Conservation (phyloP, 176 grass and related monocot species). For the Carex cristatella region DNA sequence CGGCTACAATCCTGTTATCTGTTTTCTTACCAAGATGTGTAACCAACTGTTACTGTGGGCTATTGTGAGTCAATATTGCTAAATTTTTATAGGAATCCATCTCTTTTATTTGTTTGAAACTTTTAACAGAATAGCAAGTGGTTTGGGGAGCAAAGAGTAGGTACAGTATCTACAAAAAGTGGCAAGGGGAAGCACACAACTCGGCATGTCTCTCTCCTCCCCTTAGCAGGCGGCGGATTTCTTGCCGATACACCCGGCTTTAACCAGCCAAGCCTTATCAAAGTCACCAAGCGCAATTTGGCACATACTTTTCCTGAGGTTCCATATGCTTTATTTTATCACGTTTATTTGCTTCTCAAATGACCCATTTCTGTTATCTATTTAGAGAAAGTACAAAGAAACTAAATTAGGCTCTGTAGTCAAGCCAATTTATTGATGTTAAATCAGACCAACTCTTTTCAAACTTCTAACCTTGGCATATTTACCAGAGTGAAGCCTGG, state of each 20-base stretch:
- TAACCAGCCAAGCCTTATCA: constrained; percentile 90
- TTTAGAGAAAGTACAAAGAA: neutral
- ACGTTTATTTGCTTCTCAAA: neutral
- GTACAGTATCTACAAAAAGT: constrained; percentile 84
- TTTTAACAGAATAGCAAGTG: constrained; percentile 73
- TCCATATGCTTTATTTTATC: neutral
- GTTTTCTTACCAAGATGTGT: neutral
- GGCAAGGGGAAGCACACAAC: constrained; percentile 97
- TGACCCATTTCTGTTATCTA: neutral
- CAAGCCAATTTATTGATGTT: neutral
- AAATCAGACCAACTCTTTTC: neutral
- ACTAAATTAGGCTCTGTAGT: constrained; percentile 7
- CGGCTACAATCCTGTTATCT: neutral
- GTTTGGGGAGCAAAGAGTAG: constrained; percentile 93
- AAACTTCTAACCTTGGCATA: neutral
- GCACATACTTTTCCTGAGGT: constrained; percentile 86
- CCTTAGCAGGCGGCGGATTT: constrained; percentile 65
- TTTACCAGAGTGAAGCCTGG: neutral
- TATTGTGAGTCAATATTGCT: neutral
- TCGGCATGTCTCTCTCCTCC: constrained; percentile 89
- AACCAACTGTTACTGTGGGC: neutral
- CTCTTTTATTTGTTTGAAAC: constrained; percentile 5
- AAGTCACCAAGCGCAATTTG: constrained; percentile 80
- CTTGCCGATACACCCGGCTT: constrained; percentile 97
- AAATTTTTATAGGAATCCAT: constrained; percentile 6